phyloP scores from a whole-genome alignment of 192 early-diverging fungal genomes.

The Coemansia guatemalensis region DNA sequence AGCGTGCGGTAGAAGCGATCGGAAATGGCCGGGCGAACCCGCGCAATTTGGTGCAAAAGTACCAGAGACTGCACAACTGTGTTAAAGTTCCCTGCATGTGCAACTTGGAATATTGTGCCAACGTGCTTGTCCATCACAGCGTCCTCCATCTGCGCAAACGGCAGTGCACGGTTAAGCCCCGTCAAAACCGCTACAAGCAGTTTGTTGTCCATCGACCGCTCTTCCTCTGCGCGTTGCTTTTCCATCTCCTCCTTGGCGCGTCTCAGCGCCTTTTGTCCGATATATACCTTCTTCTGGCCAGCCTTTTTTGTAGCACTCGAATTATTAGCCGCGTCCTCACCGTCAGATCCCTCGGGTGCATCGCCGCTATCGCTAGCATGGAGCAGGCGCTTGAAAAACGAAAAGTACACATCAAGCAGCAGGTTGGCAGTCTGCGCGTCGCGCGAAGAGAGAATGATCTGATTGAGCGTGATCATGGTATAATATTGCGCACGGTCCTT shows the following conservation, averaged over 20 bases:
- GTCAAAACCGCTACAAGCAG: constrained; percentile 90
- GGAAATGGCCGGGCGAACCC: constrained; percentile 53
- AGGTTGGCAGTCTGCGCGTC: constrained; percentile 77
- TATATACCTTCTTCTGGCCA: constrained; percentile 32
- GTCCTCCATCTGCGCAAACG: constrained; percentile 83
- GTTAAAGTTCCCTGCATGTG: constrained; percentile 87
- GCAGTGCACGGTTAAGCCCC: constrained; percentile 94
- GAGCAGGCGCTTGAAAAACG: constrained; percentile 82
- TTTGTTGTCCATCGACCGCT: constrained; percentile 60
- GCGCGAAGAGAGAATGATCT: constrained; percentile 77
- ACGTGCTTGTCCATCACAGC: constrained; percentile 77
- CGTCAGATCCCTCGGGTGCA: constrained; percentile 53
- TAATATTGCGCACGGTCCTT: constrained; percentile 87
- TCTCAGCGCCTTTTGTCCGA: constrained; percentile 48
- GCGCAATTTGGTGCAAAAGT: constrained; percentile 71
- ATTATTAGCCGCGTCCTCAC: constrained; percentile 53
- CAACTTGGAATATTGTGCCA: constrained; percentile 88
- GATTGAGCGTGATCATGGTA: constrained; percentile 87
- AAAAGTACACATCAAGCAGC: constrained; percentile 89
- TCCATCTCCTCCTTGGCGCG: constrained; percentile 53
- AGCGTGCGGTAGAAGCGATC: constrained; percentile 92
- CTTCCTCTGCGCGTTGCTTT: constrained; percentile 51
- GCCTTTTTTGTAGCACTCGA: constrained; percentile 23
- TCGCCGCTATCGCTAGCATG: constrained; percentile 55
- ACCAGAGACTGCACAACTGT: constrained; percentile 91